Conservation (phyloP, 192 early-diverging fungal species). For the Jimgerdemannia lactiflua region DNA sequence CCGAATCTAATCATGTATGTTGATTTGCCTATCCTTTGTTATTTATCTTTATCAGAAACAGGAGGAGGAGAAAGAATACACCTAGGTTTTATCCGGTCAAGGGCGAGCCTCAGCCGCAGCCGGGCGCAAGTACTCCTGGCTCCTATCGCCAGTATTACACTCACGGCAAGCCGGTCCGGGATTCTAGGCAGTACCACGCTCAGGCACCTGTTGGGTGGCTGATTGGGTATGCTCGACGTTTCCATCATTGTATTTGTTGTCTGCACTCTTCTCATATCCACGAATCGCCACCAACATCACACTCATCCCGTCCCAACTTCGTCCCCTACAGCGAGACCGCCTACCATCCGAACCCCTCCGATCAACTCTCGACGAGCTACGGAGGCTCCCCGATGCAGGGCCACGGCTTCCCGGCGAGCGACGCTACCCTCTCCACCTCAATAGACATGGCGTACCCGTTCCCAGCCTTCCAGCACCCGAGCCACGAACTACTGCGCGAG, state of each 20-base stretch:
- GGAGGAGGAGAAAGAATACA: slow-evolving; percentile 5
- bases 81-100: slow-evolving; percentile 51
- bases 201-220: slow-evolving; percentile 76
- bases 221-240: slow-evolving; percentile 17
- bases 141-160: slow-evolving; percentile 24
- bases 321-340: slow-evolving; percentile 52
- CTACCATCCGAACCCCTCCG: slow-evolving; percentile 55
- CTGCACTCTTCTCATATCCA: neutral
- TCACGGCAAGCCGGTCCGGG: slow-evolving; percentile 8
- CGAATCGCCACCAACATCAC: neutral
- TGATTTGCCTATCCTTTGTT: neutral
- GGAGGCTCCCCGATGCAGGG: slow-evolving; percentile 24
- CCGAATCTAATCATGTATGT: too few species aligned
- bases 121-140: slow-evolving; percentile 20
- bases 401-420: slow-evolving; percentile 1
- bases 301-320: neutral
- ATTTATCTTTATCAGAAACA: neutral
- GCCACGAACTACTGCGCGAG: slow-evolving; percentile 90
- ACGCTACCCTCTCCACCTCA: slow-evolving; percentile 37
- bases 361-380: slow-evolving; percentile 41
- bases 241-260: neutral
- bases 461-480: slow-evolving; percentile 78
- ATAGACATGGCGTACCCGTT: slow-evolving; percentile 57
- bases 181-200: slow-evolving; percentile 65
- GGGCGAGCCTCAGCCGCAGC: slow-evolving; percentile 25